Evolutionary conservation across 2,329 filamentous ascomycete genomes (phyloP).

Genomic region (Penicillium decumbens): DNA sequence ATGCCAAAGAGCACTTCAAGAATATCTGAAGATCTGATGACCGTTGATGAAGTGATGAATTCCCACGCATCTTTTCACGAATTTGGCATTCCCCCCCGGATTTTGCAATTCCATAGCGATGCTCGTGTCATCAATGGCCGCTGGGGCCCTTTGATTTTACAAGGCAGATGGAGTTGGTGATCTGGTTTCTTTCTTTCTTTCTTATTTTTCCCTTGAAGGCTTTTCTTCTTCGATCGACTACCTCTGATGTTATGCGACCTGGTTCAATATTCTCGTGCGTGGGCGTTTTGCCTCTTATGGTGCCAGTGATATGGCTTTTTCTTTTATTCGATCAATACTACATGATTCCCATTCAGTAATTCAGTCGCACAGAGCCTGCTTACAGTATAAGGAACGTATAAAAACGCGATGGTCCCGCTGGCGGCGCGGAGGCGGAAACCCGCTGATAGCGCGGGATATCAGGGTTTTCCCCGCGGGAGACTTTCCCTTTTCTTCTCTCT

Average conservation of each 20-base stretch:
- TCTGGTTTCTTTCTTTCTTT: slow-evolving; percentile 11
- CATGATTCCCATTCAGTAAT: slow-evolving; percentile 16
- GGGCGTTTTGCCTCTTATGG: slow-evolving; percentile 18
- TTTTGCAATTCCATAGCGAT: slow-evolving; percentile 25
- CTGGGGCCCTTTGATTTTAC: slow-evolving; percentile 17
- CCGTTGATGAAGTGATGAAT: slow-evolving; percentile 35
- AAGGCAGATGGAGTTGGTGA: slow-evolving; percentile 26
- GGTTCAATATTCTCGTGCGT: slow-evolving; percentile 2
- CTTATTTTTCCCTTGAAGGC: neutral
- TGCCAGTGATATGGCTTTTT: slow-evolving; percentile 9
- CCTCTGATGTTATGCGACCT: slow-evolving; percentile 4
- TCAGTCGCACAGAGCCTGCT: neutral
- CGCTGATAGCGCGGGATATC: slow-evolving; percentile 7
- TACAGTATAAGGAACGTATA: neutral
- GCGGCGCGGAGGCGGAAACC: slow-evolving; percentile 14
- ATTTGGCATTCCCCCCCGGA: slow-evolving; percentile 22
- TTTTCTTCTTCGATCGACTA: slow-evolving; percentile 5
- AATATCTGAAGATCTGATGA: slow-evolving; percentile 33
- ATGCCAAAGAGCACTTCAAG: slow-evolving; percentile 88
- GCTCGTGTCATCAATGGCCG: slow-evolving; percentile 20
- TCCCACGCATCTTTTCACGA: slow-evolving; percentile 21
- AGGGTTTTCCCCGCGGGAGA: slow-evolving; percentile 19
- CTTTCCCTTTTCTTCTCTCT: slow-evolving; percentile 3
- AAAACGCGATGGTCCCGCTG: neutral
- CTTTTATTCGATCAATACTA: slow-evolving; percentile 15